These are phyloP conservation scores for Aspergillus vadensis DNA, from an alignment of 2,329 filamentous ascomycete species.

Conservation along the genomic window DNA sequence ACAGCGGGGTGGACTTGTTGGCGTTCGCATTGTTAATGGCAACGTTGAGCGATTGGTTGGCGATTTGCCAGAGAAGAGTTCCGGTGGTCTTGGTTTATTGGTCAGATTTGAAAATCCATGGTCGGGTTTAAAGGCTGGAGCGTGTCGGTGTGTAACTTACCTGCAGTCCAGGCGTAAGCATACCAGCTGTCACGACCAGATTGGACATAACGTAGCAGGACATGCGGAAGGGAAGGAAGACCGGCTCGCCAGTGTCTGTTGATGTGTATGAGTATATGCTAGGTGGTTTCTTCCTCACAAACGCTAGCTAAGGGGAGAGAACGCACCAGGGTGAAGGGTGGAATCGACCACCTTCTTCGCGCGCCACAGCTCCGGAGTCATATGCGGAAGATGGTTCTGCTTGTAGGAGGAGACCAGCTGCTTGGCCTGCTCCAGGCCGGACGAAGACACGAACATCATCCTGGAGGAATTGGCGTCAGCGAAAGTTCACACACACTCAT, in stretches of 20 bases:
- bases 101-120: background rate
- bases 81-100: conserved; percentile 64
- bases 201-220: conserved; percentile 93
- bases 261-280: background rate
- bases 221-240: conserved; percentile 96
- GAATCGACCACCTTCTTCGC: conserved; percentile 98
- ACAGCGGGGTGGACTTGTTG: conserved; percentile 93
- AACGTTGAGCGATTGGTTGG: conserved; percentile 97
- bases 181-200: conserved; percentile 89
- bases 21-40: conserved; percentile 97
- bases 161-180: conserved; percentile 86
- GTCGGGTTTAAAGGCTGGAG: background rate
- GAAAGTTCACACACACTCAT: background rate
- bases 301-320: background rate
- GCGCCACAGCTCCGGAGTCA: conserved; percentile 89
- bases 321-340: conserved; percentile 86
- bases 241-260: conserved; percentile 84
- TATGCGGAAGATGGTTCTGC: conserved; percentile 71
- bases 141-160: conserved; percentile 47
- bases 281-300: too few species aligned
- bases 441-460: conserved; percentile 77
- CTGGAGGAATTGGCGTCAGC: conserved; percentile 50
- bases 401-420: conserved; percentile 81
- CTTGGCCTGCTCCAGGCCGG: conserved; percentile 85
- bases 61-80: conserved; percentile 89